Percentiles rank a stretch among this genome's conserved stretches.
Evolutionary conservation across 1,284 basidiomycete genomes (phyloP).

Genomic region (Polyporus tsugae): DNA sequence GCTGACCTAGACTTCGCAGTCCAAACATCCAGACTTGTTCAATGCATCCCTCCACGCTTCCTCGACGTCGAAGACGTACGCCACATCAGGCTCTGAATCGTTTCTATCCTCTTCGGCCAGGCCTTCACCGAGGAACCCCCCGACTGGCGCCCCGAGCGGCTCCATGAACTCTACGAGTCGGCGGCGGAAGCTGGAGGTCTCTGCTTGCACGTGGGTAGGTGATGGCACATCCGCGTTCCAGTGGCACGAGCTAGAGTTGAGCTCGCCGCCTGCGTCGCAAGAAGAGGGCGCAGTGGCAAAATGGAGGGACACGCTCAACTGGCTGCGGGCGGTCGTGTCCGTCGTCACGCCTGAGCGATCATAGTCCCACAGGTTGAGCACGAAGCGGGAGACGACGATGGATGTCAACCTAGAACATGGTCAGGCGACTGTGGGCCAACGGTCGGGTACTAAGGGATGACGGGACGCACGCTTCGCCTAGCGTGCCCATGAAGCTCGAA

Average conservation of each 20-base stretch:
- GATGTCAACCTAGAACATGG: constrained; percentile 14
- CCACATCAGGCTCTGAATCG: not conserved
- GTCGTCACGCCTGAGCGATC: not conserved
- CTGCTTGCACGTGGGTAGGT: too few relatives aligned
- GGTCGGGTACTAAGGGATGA: not conserved
- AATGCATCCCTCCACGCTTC: too few relatives aligned
- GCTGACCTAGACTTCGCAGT: too few relatives aligned
- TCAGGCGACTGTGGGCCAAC: not conserved
- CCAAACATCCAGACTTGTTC: too few relatives aligned
- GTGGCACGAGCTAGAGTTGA: not conserved
- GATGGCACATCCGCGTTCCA: not conserved
- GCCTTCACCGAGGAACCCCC: not conserved
- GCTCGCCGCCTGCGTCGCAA: not conserved
- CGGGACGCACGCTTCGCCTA: constrained; percentile 15
- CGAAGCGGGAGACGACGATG: constrained; percentile 23
- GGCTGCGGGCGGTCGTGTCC: not conserved
- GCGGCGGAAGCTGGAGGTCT: not conserved
- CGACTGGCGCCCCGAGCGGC: not conserved
- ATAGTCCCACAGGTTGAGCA: constrained; percentile 22
- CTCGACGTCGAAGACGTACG: too few relatives aligned
- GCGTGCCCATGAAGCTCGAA: constrained; percentile 12
- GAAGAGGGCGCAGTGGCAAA: not conserved
- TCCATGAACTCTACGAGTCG: not conserved
- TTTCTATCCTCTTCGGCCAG: not conserved
- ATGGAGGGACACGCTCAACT: not conserved